Base-by-base conservation (phyloP, 2,329 filamentous ascomycete genomes). In the Cladophialophora immunda region DNA sequence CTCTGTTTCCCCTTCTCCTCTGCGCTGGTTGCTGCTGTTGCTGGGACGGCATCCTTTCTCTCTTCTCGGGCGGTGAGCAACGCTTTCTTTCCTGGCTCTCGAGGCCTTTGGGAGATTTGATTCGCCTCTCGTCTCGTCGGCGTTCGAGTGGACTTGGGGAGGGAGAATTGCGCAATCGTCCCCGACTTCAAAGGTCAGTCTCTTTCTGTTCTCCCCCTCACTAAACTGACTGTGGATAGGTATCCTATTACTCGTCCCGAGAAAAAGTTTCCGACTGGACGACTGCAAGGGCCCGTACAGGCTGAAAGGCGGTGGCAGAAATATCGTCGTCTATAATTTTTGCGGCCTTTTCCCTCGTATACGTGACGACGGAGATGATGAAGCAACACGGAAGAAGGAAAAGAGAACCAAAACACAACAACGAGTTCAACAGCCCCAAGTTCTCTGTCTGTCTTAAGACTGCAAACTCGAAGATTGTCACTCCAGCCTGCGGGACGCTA, bases 261-360 rank as follows among this genome's bases (percentile, higher is more conserved):
- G 53, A 55, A 55, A 32, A 55, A 32, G 53, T 15, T 22, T 38
- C 56, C 27, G 41, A 30, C 57, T 41, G 57, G 57, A 9, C 45
- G 22, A 50, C n/a, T 25, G 22, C 45, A 50, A 50, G 45, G 45
- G 19, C 22, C 45, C 45, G n/a, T 45, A n/a, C 45, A 22, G 9
- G 8, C 13, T 13, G 3, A 11, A 29, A 50, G 54, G 54, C 55
- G 54, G 62, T 64, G 62, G 62, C 62, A 64, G 62, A 58, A 60
- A 50, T 9, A 52, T 34, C 34, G 41, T 53, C 38, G 22, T 22
- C 27, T 17, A 54, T 32, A 9, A 25, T 50, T 50, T 25, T 25
- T 25, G 4, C 19, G 27, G 22, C 45, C 22, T 27, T 25, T 41
- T 41, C 17, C 17, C 3, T 41, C 17, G 17, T 11, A 45, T 58